A percentile compares a stretch with the other conserved stretches of the same genome.
phyloP scores from a whole-genome alignment of 495 filamentous ascomycete species.

The Penicillium antarcticum region DNA sequence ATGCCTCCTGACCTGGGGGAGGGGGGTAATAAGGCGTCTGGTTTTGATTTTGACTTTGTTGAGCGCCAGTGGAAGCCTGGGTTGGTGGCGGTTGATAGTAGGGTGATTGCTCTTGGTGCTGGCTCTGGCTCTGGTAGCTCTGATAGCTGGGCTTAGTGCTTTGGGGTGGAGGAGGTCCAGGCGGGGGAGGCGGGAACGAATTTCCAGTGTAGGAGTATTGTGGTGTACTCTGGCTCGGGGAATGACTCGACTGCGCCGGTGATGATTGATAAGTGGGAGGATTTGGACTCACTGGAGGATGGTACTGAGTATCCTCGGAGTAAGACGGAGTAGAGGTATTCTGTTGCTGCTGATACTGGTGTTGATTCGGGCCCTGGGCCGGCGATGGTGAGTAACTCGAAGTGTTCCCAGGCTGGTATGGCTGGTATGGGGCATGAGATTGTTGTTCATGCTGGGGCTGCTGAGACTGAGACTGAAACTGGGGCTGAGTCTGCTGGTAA shows the following conservation, averaged over 20 bases:
- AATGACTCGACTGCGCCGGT: conserved; percentile 3
- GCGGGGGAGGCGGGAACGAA: conserved; percentile 44
- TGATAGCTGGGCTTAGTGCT: conserved; percentile 23
- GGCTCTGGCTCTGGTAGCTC: conserved; percentile 11
- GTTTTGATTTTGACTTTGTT: conserved; percentile 9
- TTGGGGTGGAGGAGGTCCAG: conserved; percentile 29
- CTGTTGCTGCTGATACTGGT: conserved; percentile 8
- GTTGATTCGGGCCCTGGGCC: neutral
- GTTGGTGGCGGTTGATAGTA: conserved; percentile 17
- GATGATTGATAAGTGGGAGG: conserved; percentile 19
- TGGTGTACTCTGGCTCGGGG: conserved; percentile 6
- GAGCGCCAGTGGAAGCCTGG: conserved; percentile 9
- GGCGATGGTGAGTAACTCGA: conserved; percentile 3
- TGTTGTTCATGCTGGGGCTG: neutral
- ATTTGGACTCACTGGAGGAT: conserved; percentile 7
- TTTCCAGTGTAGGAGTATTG: conserved; percentile 39
- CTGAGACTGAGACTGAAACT: conserved; percentile 5
- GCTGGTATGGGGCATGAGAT: no score
- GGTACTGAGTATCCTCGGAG: conserved; percentile 1
- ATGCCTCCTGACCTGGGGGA: conserved; percentile 34
- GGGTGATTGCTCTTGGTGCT: conserved; percentile 10
- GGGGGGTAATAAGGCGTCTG: conserved; percentile 37
- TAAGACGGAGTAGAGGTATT: conserved; percentile 1
- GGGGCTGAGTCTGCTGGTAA: no score
- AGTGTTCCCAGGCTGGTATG: neutral